Conservation (phyloP, 1,139 yeast genomes). For the Pichia sp. region DNA sequence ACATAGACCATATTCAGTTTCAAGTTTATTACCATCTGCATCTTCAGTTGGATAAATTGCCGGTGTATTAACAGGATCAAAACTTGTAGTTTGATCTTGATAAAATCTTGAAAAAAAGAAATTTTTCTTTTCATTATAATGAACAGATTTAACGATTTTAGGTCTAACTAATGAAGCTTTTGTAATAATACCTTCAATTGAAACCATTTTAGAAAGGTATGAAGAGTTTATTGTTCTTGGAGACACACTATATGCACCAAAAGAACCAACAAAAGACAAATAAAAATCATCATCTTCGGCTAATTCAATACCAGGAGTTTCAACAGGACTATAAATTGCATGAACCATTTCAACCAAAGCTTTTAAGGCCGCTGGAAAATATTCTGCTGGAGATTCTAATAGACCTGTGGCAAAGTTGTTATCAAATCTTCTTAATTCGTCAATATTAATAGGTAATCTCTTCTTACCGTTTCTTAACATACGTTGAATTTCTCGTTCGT, state of each 20-base stretch:
- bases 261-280: conserved; percentile 83
- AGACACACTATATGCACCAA: conserved; percentile 81
- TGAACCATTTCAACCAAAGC: conserved; percentile 80
- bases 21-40: conserved; percentile 77
- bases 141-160: conserved; percentile 85
- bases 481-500: conserved; percentile 62
- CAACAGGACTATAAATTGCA: conserved; percentile 56
- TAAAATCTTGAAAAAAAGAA: conserved; percentile 88
- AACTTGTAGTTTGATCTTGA: conserved; percentile 86
- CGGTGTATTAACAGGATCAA: conserved; percentile 77
- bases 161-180: conserved; percentile 91
- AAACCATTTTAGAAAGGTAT: conserved; percentile 73
- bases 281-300: conserved; percentile 65
- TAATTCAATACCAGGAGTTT: conserved; percentile 43
- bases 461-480: conserved; percentile 63
- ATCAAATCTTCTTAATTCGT: conserved; percentile 84
- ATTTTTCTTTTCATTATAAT: conserved; percentile 81
- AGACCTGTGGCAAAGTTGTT: conserved; percentile 73
- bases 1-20: conserved; percentile 89
- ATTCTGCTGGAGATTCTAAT: conserved; percentile 74
- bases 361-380: conserved; percentile 80
- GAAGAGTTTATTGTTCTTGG: conserved; percentile 82
- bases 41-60: conserved; percentile 94
- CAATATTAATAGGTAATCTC: conserved; percentile 71
- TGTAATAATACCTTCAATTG: conserved; percentile 94